Evolutionary conservation across 2,329 filamentous ascomycete genomes (phyloP).

Genomic region (Colletotrichum cereale): DNA sequence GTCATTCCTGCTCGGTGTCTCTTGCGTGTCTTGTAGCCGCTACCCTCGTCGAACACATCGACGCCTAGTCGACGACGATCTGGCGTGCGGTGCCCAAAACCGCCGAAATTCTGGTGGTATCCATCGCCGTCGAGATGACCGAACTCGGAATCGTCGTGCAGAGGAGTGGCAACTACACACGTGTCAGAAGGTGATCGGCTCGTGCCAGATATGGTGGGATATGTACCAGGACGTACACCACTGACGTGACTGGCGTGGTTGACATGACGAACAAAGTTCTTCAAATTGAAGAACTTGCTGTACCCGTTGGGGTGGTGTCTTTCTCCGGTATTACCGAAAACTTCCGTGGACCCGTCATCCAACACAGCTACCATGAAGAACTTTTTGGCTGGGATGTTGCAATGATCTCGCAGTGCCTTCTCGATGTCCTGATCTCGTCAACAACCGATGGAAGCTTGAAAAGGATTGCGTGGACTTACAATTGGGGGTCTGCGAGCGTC

Average conservation of each 20-base stretch:
- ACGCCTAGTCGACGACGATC: slow-evolving; percentile 46
- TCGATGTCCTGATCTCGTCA: slow-evolving; percentile 59
- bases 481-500: slow-evolving; percentile 40
- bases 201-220: not conserved
- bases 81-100: slow-evolving; percentile 44
- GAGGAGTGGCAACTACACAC: slow-evolving; percentile 48
- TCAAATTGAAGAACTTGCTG: slow-evolving; percentile 60
- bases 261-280: slow-evolving; percentile 55
- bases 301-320: slow-evolving; percentile 54
- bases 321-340: slow-evolving; percentile 47
- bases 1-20: slow-evolving; percentile 46
- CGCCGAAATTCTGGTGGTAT: slow-evolving; percentile 39
- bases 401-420: slow-evolving; percentile 64
- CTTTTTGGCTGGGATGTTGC: slow-evolving; percentile 62
- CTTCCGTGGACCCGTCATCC: slow-evolving; percentile 59
- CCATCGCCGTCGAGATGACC: slow-evolving; percentile 38
- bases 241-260: slow-evolving; percentile 46
- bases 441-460: not conserved
- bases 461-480: slow-evolving; percentile 20
- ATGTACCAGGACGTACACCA: slow-evolving; percentile 52
- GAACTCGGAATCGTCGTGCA: slow-evolving; percentile 49
- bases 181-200: slow-evolving; percentile 17
- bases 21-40: slow-evolving; percentile 52
- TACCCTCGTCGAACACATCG: slow-evolving; percentile 47
- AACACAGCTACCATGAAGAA: slow-evolving; percentile 66